Percentiles rank a stretch among this genome's conserved stretches.
Evolutionary conservation across 257 asterid genomes (phyloP).

Genomic region (Penstemon davidsonii): DNA sequence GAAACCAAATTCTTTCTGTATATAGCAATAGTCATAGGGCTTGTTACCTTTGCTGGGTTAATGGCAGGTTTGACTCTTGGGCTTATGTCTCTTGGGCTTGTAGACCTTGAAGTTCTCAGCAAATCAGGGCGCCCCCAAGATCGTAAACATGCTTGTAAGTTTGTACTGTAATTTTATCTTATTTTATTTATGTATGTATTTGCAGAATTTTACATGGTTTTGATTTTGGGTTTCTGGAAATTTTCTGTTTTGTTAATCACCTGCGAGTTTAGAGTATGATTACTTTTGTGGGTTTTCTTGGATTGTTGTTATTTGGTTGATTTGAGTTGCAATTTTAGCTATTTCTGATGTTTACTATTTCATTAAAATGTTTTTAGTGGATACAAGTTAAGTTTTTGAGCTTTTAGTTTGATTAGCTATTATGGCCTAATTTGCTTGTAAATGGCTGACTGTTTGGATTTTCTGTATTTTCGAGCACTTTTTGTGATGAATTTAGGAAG

Average conservation of each 20-base stretch:
- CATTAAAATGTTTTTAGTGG: background rate
- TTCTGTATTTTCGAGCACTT: background rate
- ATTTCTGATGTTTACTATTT: constrained; percentile 20
- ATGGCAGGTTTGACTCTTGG: constrained; percentile 99
- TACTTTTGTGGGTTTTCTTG: constrained; percentile 10
- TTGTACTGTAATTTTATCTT: constrained; percentile 42
- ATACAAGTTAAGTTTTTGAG: background rate
- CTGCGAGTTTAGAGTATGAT: constrained; percentile 12
- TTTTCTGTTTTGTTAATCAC: background rate
- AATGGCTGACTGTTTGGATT: background rate
- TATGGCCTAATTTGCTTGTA: background rate
- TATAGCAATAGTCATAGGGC: constrained; percentile 53
- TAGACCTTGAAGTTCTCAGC: constrained; percentile 98
- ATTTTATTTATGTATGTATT: background rate
- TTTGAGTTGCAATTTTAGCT: background rate
- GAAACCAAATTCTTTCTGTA: constrained; percentile 51
- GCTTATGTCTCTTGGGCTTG: constrained; percentile 96
- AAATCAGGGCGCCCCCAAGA: constrained; percentile 88
- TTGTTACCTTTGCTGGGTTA: constrained; percentile 85
- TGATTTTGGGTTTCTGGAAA: constrained; percentile 11
- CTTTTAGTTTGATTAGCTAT: background rate
- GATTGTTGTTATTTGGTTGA: constrained; percentile 24
- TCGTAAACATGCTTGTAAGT: constrained; percentile 94
- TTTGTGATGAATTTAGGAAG: constrained; percentile 18
- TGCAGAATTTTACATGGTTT: background rate